phyloP scores from a whole-genome alignment of 1,284 basidiomycete species.

The Marasmius sp. region DNA sequence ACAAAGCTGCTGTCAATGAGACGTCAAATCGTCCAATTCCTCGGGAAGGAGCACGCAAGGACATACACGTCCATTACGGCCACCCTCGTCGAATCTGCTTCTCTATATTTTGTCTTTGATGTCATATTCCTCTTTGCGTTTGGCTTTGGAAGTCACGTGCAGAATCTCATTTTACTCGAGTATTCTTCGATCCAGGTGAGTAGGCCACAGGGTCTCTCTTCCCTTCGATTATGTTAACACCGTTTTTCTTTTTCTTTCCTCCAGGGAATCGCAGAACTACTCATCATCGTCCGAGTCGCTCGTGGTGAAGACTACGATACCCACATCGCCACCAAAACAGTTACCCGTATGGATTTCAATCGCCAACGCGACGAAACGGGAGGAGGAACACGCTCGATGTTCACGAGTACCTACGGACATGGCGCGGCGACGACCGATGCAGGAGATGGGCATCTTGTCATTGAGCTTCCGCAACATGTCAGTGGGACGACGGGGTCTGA shows the following conservation, averaged over 20 bases:
- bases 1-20: slow-evolving; percentile 21
- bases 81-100: slow-evolving; percentile 19
- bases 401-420: background rate
- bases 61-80: slow-evolving; percentile 20
- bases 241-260: background rate
- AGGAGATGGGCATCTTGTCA: too few relatives aligned
- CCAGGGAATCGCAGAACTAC: slow-evolving; percentile 26
- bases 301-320: slow-evolving; percentile 15
- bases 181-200: slow-evolving; percentile 17
- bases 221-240: background rate
- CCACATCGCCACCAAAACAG: background rate
- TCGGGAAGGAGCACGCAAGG: slow-evolving; percentile 20
- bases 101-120: slow-evolving; percentile 18
- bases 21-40: slow-evolving; percentile 11
- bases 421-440: too few relatives aligned
- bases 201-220: too few relatives aligned
- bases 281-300: slow-evolving; percentile 29
- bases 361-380: background rate
- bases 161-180: slow-evolving; percentile 17
- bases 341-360: background rate
- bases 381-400: background rate
- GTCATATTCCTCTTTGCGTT: slow-evolving; percentile 18
- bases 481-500: too few relatives aligned
- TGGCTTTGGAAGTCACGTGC: slow-evolving; percentile 12
- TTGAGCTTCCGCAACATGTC: too few relatives aligned